These are phyloP conservation scores for Myxozyma monticola DNA, from an alignment of 805 yeast genomes.

Conservation along the genomic window DNA sequence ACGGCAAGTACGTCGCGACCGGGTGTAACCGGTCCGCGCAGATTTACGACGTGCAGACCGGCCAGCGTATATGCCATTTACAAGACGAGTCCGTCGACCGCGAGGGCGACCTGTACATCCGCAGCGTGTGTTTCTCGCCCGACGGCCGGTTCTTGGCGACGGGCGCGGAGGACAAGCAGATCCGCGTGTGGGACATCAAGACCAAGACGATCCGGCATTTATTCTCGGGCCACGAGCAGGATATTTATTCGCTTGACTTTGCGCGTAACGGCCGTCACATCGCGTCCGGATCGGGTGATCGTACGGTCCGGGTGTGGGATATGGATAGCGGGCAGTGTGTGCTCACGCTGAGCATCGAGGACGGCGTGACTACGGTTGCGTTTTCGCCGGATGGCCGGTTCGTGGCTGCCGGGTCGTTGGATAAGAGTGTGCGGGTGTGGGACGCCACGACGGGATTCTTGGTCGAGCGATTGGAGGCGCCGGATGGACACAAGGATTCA, in stretches of 20 bases:
- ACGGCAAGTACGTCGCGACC: slow-evolving; percentile 90
- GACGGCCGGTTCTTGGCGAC: slow-evolving; percentile 92
- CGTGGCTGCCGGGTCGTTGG: slow-evolving; percentile 95
- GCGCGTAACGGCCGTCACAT: slow-evolving; percentile 91
- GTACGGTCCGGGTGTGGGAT: slow-evolving; percentile 97
- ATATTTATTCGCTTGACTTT: slow-evolving; percentile 91
- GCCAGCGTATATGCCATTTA: slow-evolving; percentile 81
- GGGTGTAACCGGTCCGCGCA: slow-evolving; percentile 97
- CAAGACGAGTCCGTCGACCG: slow-evolving; percentile 76
- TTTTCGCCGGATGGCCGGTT: slow-evolving; percentile 92
- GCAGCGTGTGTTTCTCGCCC: slow-evolving; percentile 95
- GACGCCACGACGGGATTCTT: slow-evolving; percentile 88
- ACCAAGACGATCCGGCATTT: slow-evolving; percentile 82
- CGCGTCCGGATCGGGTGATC: slow-evolving; percentile 94
- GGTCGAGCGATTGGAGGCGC: slow-evolving; percentile 89
- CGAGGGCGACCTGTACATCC: slow-evolving; percentile 81
- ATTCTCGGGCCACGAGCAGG: slow-evolving; percentile 91
- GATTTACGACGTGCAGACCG: slow-evolving; percentile 88
- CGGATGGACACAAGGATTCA: slow-evolving; percentile 94
- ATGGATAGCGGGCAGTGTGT: slow-evolving; percentile 85
- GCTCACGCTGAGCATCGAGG: slow-evolving; percentile 85
- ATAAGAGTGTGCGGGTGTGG: slow-evolving; percentile 95
- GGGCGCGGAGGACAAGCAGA: slow-evolving; percentile 74
- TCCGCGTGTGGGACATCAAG: slow-evolving; percentile 93
- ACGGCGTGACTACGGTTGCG: slow-evolving; percentile 97